Base-by-base conservation (phyloP, 805 yeast species). In the Candida ipomoeae region DNA sequence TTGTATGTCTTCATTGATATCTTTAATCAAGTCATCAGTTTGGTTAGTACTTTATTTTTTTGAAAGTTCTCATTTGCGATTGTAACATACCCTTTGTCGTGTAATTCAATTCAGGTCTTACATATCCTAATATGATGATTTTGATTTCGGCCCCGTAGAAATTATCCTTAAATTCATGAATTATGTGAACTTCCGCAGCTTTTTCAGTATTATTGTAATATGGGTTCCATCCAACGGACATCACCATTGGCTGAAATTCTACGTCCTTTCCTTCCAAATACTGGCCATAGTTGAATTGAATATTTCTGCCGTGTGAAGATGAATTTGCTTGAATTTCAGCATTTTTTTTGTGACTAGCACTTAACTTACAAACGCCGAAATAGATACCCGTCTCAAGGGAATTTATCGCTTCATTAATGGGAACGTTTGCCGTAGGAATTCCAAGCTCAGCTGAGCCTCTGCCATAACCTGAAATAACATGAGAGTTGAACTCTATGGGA, bases 191-290 rank as follows among this genome's bases (percentile, higher is more conserved):
- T 61, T 94, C 96, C 3, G 94, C 95, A 0, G 96, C 84, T 68
- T 88, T 89, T 58, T 79, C 79, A 45, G 80, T 75, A 67, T 94
- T 91, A 23, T 83, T 79, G 70, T 82, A 94, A 64, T 85, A 92
- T 36, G 99, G 98, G 63, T 94, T 94, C 87, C 90, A 89, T 1
- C 99, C 99, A 17, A 94, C 77, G 7, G 96, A 88, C 88, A 92
- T 85, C 7, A 94, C 99, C 84, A 90, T 89, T 0, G 97, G 97
- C 23, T 82, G 71, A 1, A 75, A 76, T 17, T 69, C 68, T 46
- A 75, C 74, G 2, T 77, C 69, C 38, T 76, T 79, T 0, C 47
- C 49, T n/a, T 50, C 31, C 43, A 90, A 68, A 8, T 66, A 59
- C 5, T 65, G 55, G 0, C 96, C 97, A 60, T 79, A 81, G 51